Evolutionary conservation across 352 stramenopile species (phyloP).

Genomic region (Pythium sp.): DNA sequence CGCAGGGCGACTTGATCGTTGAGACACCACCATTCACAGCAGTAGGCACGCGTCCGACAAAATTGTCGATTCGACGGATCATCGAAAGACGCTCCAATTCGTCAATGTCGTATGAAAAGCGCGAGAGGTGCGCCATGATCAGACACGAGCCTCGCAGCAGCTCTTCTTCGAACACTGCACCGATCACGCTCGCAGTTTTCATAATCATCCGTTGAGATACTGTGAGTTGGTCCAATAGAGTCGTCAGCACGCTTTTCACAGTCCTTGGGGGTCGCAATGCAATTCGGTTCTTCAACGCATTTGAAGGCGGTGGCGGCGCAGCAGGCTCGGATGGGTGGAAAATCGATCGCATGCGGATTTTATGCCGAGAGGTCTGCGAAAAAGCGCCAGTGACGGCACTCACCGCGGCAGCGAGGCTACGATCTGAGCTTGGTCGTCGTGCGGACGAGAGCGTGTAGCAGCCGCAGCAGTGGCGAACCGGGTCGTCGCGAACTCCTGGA

Average conservation of each 20-base stretch:
- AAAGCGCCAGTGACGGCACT: slow-evolving; percentile 21
- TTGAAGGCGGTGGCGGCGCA: slow-evolving; percentile 16
- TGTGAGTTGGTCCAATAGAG: slow-evolving; percentile 76
- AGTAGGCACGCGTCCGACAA: slow-evolving; percentile 60
- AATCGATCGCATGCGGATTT: slow-evolving; percentile 56
- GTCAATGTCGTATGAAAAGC: slow-evolving; percentile 65
- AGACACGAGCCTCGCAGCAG: slow-evolving; percentile 62
- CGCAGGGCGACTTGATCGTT: slow-evolving; percentile 18
- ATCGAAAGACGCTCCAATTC: slow-evolving; percentile 73
- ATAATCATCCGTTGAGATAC: slow-evolving; percentile 85
- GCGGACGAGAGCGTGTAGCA: slow-evolving; percentile 81
- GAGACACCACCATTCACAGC: slow-evolving; percentile 1
- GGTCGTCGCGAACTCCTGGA: slow-evolving; percentile 46
- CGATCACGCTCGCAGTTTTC: slow-evolving; percentile 85
- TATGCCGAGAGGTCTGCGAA: slow-evolving; percentile 31
- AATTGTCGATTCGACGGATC: slow-evolving; percentile 76
- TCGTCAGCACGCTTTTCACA: slow-evolving; percentile 83
- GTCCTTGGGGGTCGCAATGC: slow-evolving; percentile 66
- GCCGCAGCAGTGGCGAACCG: slow-evolving; percentile 66
- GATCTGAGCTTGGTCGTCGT: slow-evolving; percentile 55
- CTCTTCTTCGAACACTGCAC: slow-evolving; percentile 72
- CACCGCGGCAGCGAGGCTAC: slow-evolving; percentile 30
- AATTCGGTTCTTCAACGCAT: slow-evolving; percentile 69
- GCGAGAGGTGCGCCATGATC: slow-evolving; percentile 67
- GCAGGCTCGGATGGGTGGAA: slow-evolving; percentile 43